These are phyloP conservation scores for Tricholoma bakamatsutake DNA, from an alignment of 768 basidiomycete genomes.

Conservation along the genomic window DNA sequence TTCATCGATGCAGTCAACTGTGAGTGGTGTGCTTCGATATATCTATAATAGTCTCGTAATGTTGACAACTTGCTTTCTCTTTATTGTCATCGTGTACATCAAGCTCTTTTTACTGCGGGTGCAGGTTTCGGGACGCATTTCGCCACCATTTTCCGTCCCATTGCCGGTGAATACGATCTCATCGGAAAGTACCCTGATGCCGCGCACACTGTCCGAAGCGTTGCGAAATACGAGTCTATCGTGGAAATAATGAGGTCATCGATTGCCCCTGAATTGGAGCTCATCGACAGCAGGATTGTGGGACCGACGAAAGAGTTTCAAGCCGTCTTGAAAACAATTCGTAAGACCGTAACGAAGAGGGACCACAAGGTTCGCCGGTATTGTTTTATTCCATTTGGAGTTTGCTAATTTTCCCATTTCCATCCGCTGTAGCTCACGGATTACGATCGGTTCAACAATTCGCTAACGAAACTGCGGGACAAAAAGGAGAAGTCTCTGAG, in stretches of 20 bases:
- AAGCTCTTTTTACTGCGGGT: conserved; percentile 64
- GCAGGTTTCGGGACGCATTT: conserved; percentile 62
- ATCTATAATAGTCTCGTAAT: no score
- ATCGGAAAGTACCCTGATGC: conserved; percentile 74
- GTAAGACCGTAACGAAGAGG: conserved; percentile 93
- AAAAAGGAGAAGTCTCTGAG: conserved; percentile 97
- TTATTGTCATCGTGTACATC: not conserved
- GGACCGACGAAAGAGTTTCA: conserved; percentile 89
- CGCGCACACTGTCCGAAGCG: conserved; percentile 71
- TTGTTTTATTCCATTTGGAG: conserved; percentile 8
- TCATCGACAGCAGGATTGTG: conserved; percentile 83
- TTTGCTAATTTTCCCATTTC: not conserved
- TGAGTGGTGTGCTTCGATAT: conserved; percentile 27
- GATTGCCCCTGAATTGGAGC: conserved; percentile 85
- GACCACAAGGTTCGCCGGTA: conserved; percentile 77
- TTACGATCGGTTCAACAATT: conserved; percentile 95
- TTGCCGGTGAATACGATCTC: conserved; percentile 74
- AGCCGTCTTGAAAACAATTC: conserved; percentile 76
- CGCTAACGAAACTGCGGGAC: conserved; percentile 89
- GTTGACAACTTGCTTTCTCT: conserved; percentile 1
- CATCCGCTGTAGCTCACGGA: conserved; percentile 62
- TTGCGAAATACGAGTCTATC: conserved; percentile 60
- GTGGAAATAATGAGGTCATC: conserved; percentile 81
- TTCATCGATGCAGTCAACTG: conserved; percentile 81
- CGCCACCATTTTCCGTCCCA: conserved; percentile 55